Conservation (phyloP, 2,329 filamentous ascomycete genomes). For the Pseudogymnoascus verrucosus region DNA sequence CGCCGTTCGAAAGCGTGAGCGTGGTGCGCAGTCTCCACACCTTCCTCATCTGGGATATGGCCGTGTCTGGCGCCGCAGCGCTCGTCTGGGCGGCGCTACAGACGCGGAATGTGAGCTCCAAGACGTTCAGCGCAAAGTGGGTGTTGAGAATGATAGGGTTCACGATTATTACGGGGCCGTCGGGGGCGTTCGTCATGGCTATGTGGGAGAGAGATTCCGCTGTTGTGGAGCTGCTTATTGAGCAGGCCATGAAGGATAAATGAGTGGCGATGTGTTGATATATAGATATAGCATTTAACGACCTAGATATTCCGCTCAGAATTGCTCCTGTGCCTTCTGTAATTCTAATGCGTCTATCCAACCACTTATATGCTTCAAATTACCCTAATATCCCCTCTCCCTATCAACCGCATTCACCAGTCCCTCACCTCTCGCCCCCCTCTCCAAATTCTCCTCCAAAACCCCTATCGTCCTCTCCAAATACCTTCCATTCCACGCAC, state of each 20-base stretch:
- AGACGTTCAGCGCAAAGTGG: not conserved
- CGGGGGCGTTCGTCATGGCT: not conserved
- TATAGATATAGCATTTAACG: not conserved
- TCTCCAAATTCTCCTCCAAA: constrained; percentile 47
- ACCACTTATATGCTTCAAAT: not conserved
- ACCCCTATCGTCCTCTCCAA: constrained; percentile 49
- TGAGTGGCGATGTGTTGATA: not conserved
- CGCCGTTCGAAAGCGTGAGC: not conserved
- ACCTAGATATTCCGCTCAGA: not conserved
- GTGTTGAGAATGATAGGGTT: not conserved
- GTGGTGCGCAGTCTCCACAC: not conserved
- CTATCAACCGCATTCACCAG: constrained; percentile 56
- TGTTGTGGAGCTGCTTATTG: not conserved
- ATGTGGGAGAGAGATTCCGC: constrained; percentile 7
- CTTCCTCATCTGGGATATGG: constrained; percentile 1
- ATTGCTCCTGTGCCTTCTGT: not conserved
- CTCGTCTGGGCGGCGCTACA: not conserved
- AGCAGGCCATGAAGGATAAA: constrained; percentile 6
- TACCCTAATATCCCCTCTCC: constrained; percentile 48
- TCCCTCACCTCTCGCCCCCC: constrained; percentile 41
- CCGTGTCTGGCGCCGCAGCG: not conserved
- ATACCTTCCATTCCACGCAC: constrained; percentile 46
- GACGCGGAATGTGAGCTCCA: not conserved
- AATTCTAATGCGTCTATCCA: not conserved
- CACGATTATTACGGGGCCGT: not conserved